phyloP scores from a whole-genome alignment of 257 asterid species.

The Solanum corneliomulleri region DNA sequence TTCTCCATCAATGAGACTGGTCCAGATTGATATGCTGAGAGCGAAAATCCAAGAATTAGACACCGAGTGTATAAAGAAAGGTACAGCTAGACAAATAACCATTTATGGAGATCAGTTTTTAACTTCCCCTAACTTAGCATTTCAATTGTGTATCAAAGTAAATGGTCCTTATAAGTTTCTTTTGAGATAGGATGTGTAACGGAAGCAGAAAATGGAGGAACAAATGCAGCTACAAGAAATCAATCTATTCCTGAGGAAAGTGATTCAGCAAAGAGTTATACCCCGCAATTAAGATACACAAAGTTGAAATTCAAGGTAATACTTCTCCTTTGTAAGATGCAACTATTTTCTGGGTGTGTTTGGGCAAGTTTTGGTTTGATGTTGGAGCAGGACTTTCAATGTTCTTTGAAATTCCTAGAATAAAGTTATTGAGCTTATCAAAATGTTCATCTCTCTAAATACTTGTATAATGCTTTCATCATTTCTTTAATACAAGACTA shows the following conservation, averaged over 20 bases:
- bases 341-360: background rate
- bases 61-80: conserved; percentile 27
- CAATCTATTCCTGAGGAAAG: conserved; percentile 21
- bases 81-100: conserved; percentile 13
- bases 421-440: background rate
- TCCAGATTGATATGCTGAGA: conserved; percentile 60
- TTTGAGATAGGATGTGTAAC: conserved; percentile 1
- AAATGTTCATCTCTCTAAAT: background rate
- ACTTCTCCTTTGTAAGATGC: conserved; percentile 2
- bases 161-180: background rate
- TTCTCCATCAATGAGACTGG: background rate
- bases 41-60: conserved; percentile 48
- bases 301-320: conserved; percentile 75
- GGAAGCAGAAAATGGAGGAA: conserved; percentile 31
- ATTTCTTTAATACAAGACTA: background rate
- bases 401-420: background rate
- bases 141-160: background rate
- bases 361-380: background rate
- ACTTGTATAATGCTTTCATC: background rate
- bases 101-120: background rate
- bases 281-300: conserved; percentile 71
- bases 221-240: conserved; percentile 6
- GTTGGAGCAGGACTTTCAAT: background rate
- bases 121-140: background rate
- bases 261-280: conserved; percentile 47